Evolutionary conservation across 2,329 filamentous ascomycete genomes (phyloP).

Genomic region (Colletotrichum neosansevieriae): DNA sequence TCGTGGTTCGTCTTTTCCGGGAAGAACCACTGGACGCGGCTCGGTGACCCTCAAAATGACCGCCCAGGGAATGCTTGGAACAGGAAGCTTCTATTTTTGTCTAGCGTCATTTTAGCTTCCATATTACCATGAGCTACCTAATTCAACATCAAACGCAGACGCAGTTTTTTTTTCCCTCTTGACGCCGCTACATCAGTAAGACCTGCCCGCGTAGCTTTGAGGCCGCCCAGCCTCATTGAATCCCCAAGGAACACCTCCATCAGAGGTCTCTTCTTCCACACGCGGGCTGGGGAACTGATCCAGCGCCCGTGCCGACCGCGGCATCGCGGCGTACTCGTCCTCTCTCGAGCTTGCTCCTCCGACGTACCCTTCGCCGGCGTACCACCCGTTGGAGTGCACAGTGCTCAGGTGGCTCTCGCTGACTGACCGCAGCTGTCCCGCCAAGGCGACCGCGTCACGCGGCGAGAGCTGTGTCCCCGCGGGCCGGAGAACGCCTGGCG

Average conservation of each 20-base stretch:
- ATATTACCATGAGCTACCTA: background rate
- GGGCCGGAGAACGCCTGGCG: slow-evolving; percentile 20
- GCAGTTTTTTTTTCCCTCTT: background rate
- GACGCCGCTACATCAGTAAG: slow-evolving; percentile 3
- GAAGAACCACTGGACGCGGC: background rate
- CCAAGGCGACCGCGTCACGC: background rate
- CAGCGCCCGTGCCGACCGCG: slow-evolving; percentile 8
- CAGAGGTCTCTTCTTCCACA: slow-evolving; percentile 6
- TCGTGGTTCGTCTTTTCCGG: background rate
- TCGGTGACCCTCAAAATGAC: background rate
- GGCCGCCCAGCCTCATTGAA: slow-evolving; percentile 24
- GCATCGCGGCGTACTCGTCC: slow-evolving; percentile 30
- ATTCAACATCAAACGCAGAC: background rate
- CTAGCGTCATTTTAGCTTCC: slow-evolving; percentile 12
- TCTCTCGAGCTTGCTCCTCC: background rate
- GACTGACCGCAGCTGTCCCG: slow-evolving; percentile 27
- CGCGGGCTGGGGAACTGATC: slow-evolving; percentile 28
- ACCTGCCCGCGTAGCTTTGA: slow-evolving; percentile 34
- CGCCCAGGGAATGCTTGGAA: slow-evolving; percentile 2
- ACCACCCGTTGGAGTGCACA: slow-evolving; percentile 19
- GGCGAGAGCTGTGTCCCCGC: slow-evolving; percentile 25
- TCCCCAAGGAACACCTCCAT: slow-evolving; percentile 2
- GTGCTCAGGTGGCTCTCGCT: slow-evolving; percentile 28
- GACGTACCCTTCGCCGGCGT: slow-evolving; percentile 24
- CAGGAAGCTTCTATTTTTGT: slow-evolving; percentile 7